Evolutionary conservation across 768 basidiomycete genomes (phyloP).

Genomic region (Suillus discolor): DNA sequence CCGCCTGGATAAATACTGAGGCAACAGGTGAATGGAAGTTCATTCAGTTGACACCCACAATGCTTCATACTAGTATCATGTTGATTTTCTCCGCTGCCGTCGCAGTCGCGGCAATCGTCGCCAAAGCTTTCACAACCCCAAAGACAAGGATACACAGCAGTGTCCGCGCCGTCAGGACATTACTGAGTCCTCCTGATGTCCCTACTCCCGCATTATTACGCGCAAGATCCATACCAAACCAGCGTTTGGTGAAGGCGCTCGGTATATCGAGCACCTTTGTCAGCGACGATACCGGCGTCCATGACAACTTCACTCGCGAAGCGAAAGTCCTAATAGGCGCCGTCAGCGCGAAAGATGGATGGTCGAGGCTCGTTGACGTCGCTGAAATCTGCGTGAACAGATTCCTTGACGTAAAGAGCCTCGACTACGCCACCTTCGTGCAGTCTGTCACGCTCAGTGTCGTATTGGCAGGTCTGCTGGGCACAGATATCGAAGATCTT

Average conservation of each 20-base stretch:
- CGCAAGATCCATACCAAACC: constrained; percentile 23
- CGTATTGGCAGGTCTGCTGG: constrained; percentile 42
- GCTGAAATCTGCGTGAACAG: constrained; percentile 13
- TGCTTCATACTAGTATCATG: neutral
- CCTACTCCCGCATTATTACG: constrained; percentile 19
- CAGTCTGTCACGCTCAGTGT: constrained; percentile 41
- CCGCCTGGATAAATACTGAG: neutral
- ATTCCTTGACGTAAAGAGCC: neutral
- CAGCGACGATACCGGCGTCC: constrained; percentile 30
- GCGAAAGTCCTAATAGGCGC: constrained; percentile 26
- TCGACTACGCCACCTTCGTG: constrained; percentile 38
- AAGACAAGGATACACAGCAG: constrained; percentile 16
- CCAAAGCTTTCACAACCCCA: constrained; percentile 1
- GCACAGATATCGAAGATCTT: constrained; percentile 30
- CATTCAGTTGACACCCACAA: neutral
- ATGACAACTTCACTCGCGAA: constrained; percentile 29
- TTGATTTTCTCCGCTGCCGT: neutral
- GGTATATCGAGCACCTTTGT: constrained; percentile 55
- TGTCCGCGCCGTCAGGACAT: neutral
- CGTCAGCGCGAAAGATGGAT: constrained; percentile 13
- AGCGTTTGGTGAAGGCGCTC: constrained; percentile 29
- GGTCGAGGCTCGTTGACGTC: constrained; percentile 17
- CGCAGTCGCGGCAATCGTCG: neutral
- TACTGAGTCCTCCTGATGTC: constrained; percentile 21
- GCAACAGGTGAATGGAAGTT: neutral